Percentiles rank a stretch among this genome's conserved stretches.
Evolutionary conservation across 371 early-diverging fungal genomes (phyloP).

Genomic region (Capillidium heterosporum): DNA sequence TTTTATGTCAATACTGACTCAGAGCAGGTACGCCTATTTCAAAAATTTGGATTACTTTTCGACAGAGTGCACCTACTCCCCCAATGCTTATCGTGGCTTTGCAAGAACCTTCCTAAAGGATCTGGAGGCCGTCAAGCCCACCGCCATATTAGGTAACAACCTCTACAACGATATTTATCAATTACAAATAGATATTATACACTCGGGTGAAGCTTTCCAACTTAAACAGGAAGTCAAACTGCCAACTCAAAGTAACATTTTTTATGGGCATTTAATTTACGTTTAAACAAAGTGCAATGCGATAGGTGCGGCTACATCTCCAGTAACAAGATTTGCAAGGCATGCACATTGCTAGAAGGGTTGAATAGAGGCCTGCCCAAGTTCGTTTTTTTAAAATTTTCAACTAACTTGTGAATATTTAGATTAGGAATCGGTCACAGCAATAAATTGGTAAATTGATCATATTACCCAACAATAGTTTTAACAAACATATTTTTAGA

Average conservation of each 20-base stretch:
- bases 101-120: conserved; percentile 95
- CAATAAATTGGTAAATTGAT: background rate
- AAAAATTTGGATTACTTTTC: conserved; percentile 98
- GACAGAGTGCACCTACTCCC: conserved; percentile 98
- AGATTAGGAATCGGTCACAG: background rate
- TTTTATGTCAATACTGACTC: background rate
- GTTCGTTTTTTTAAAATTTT: conserved; percentile 8
- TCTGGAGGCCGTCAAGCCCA: conserved; percentile 84
- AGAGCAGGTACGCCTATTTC: conserved; percentile 79
- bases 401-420: conserved; percentile 7
- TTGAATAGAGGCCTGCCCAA: conserved; percentile 78
- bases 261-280: background rate
- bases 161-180: background rate
- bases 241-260: conserved; percentile 24
- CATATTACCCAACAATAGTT: too few species aligned
- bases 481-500: too few species aligned
- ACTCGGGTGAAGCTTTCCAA: conserved; percentile 81
- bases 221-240: conserved; percentile 44
- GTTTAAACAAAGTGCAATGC: conserved; percentile 28
- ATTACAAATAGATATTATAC: conserved; percentile 58
- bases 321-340: conserved; percentile 79
- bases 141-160: conserved; percentile 62
- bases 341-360: conserved; percentile 85
- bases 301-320: conserved; percentile 90
- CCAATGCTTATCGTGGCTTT: conserved; percentile 96